Percentiles rank a stretch among this genome's conserved stretches.
Evolutionary conservation across 345 rosid genomes (phyloP).

Genomic region (Eucalyptus coolabah): DNA sequence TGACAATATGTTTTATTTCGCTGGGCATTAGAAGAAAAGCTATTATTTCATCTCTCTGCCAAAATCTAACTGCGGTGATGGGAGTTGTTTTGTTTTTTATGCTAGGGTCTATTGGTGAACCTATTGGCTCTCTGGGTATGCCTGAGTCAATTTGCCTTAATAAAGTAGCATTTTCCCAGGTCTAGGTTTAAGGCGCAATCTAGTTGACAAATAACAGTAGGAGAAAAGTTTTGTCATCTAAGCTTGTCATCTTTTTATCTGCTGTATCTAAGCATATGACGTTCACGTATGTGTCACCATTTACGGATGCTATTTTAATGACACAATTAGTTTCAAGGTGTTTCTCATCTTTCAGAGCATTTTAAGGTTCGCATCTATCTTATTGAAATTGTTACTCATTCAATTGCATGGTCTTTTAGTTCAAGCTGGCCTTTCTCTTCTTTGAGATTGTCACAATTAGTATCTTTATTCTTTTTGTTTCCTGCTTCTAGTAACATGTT

Average conservation of each 20-base stretch:
- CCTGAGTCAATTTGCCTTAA: background rate
- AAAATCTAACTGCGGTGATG: background rate
- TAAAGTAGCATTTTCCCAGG: background rate
- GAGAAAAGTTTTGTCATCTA: background rate
- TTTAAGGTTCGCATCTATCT: background rate
- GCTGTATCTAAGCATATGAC: background rate
- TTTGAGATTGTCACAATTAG: background rate
- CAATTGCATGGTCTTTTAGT: background rate
- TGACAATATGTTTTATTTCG: background rate
- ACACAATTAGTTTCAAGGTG: background rate
- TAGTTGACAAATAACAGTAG: background rate
- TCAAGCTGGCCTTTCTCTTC: background rate
- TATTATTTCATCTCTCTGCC: background rate
- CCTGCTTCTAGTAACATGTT: background rate
- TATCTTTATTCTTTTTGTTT: background rate
- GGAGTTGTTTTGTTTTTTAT: background rate
- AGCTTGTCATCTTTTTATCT: background rate
- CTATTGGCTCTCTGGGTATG: background rate
- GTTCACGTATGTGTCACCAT: background rate
- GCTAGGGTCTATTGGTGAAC: background rate
- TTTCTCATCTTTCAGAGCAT: background rate
- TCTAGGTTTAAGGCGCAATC: background rate
- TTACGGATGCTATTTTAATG: background rate
- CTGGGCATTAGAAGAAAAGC: background rate
- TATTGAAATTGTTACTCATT: background rate